Percentiles rank a stretch among this genome's conserved stretches.
Conservation (phyloP, 2,329 filamentous ascomycete genomes). For the Fulvia fulva region DNA sequence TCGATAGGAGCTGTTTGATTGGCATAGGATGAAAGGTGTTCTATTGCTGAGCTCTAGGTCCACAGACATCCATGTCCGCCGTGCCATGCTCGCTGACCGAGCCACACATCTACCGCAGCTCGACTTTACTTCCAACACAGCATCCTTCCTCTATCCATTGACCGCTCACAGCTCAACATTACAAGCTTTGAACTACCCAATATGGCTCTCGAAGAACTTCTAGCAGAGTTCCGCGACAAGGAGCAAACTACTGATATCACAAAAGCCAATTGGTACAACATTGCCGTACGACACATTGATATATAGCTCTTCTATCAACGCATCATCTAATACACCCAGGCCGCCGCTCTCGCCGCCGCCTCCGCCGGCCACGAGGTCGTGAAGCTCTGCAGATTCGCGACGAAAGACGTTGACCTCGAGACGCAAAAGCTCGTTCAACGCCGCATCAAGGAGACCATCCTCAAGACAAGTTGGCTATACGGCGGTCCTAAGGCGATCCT, state of each 20-base stretch:
- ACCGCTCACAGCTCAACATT: background rate
- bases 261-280: conserved; percentile 4
- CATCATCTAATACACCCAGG: background rate
- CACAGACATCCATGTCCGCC: background rate
- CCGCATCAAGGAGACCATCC: conserved; percentile 13
- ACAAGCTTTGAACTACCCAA: background rate
- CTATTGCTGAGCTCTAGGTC: background rate
- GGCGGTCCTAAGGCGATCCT: conserved; percentile 10
- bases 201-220: conserved; percentile 2
- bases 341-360: conserved; percentile 9
- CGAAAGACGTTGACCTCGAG: conserved; percentile 5
- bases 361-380: conserved; percentile 13
- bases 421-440: conserved; percentile 12
- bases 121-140: background rate
- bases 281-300: background rate
- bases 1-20: background rate
- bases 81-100: background rate
- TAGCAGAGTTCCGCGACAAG: background rate
- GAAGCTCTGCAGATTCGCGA: conserved; percentile 13
- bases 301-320: background rate
- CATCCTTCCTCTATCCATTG: background rate
- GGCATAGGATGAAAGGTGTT: background rate
- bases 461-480: conserved; percentile 13
- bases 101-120: background rate
- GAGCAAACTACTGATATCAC: background rate